Evolutionary conservation across 768 basidiomycete species (phyloP).

Genomic region (Calocera viscosa): DNA sequence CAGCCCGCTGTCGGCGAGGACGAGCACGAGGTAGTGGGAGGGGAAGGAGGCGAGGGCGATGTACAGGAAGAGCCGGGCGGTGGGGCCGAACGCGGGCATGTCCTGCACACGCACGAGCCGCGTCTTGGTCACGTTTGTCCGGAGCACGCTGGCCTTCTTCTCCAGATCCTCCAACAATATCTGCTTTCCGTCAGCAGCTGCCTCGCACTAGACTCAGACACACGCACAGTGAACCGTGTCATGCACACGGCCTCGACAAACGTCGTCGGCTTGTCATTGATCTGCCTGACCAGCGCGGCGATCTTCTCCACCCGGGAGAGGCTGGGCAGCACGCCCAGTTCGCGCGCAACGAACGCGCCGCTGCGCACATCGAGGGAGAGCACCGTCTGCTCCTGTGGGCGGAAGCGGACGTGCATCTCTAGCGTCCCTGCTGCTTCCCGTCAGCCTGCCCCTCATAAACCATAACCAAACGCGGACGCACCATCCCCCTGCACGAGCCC

Average conservation of each 20-base stretch:
- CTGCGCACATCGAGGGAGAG: conserved; percentile 70
- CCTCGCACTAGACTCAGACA: not conserved
- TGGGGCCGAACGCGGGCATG: conserved; percentile 52
- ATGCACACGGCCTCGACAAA: conserved; percentile 45
- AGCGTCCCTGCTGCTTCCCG: conserved; percentile 36
- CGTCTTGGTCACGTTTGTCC: not conserved
- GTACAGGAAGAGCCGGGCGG: conserved; percentile 51
- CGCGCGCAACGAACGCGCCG: conserved; percentile 62
- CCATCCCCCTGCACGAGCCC: conserved; percentile 35
- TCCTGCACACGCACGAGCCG: conserved; percentile 30
- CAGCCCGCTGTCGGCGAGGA: conserved; percentile 64
- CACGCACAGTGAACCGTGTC: conserved; percentile 51
- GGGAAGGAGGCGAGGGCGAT: conserved; percentile 69
- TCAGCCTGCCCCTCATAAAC: not conserved
- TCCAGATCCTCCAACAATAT: conserved; percentile 72
- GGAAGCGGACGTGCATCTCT: conserved; percentile 56
- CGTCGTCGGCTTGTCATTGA: conserved; percentile 57
- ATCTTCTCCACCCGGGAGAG: conserved; percentile 61
- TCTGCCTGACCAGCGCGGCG: conserved; percentile 39
- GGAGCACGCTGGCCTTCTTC: conserved; percentile 54
- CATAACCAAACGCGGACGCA: conserved; percentile 22
- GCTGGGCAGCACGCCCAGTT: conserved; percentile 68
- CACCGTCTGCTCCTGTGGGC: conserved; percentile 61
- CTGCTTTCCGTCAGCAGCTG: conserved; percentile 30
- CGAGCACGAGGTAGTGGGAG: conserved; percentile 70